Conservation (phyloP, 1,284 basidiomycete species). For the Trichosporon faecale region DNA sequence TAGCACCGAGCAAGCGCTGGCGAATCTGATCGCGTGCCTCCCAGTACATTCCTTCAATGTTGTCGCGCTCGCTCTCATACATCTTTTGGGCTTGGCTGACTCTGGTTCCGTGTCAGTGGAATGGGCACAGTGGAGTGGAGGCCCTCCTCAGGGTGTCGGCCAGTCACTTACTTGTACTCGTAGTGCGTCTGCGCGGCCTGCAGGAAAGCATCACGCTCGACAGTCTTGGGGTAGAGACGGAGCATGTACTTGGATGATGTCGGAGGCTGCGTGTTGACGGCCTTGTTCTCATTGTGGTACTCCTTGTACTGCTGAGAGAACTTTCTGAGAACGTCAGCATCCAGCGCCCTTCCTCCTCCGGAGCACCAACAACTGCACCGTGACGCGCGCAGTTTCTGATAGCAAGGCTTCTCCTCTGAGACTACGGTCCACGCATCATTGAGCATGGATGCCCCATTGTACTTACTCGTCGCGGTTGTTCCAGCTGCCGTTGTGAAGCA, state of each 20-base stretch:
- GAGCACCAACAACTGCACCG: neutral
- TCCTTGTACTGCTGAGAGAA: slow-evolving; percentile 50
- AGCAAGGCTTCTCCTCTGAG: too few relatives aligned
- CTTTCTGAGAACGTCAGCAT: slow-evolving; percentile 35
- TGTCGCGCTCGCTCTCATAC: slow-evolving; percentile 55
- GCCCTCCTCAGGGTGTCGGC: neutral
- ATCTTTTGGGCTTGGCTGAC: slow-evolving; percentile 44
- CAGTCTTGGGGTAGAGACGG: slow-evolving; percentile 52
- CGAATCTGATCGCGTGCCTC: slow-evolving; percentile 51
- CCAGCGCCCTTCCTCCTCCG: too few relatives aligned
- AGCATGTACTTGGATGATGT: slow-evolving; percentile 54
- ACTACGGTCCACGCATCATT: neutral
- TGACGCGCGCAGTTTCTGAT: neutral
- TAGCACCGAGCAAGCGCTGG: slow-evolving; percentile 52
- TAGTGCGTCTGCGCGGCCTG: slow-evolving; percentile 53
- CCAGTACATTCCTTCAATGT: slow-evolving; percentile 55
- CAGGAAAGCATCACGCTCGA: slow-evolving; percentile 55
- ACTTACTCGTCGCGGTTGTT: slow-evolving; percentile 54
- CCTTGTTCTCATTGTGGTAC: slow-evolving; percentile 48
- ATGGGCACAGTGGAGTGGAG: neutral
- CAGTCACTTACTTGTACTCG: slow-evolving; percentile 50
- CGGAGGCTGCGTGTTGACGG: slow-evolving; percentile 51
- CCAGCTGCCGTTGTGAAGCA: slow-evolving; percentile 54
- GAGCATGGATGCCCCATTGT: neutral
- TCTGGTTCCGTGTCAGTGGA: slow-evolving; percentile 24